These are phyloP conservation scores for Styphnolobium japonicum DNA, from an alignment of 306 rosid species.

Conservation along the genomic window DNA sequence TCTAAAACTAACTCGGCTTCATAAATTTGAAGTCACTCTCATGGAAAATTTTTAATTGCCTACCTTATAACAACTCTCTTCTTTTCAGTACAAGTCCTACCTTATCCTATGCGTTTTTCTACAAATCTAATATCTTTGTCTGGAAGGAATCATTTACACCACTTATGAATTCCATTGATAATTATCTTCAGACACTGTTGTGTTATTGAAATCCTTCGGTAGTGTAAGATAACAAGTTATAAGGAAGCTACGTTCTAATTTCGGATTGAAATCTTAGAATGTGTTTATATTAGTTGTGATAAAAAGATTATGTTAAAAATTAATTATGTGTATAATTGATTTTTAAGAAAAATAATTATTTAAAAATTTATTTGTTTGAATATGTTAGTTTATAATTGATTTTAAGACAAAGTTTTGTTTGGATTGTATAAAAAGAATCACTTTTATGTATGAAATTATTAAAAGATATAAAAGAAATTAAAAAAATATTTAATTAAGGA, in stretches of 20 bases:
- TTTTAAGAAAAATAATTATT: too few species aligned
- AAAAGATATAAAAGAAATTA: too few species aligned
- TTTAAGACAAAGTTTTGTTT: too few species aligned
- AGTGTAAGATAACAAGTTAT: neutral
- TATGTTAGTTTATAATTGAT: too few species aligned
- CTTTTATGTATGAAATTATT: too few species aligned
- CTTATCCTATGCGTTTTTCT: neutral
- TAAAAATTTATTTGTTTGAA: too few species aligned
- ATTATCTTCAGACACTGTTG: neutral
- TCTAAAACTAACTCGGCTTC: slow-evolving; percentile 2
- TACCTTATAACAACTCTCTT: slow-evolving; percentile 6
- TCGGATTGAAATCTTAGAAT: too few species aligned
- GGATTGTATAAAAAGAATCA: too few species aligned
- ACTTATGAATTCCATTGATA: neutral
- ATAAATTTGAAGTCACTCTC: slow-evolving; percentile 15
- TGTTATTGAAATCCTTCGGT: neutral
- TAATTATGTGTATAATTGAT: too few species aligned
- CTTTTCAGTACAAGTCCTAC: neutral
- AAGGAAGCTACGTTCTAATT: neutral
- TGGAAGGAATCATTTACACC: neutral
- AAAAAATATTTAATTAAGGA: too few species aligned
- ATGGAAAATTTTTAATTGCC: neutral
- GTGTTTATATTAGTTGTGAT: too few species aligned
- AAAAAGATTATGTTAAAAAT: too few species aligned
- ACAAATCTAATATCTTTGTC: neutral